Conservation (phyloP, 169 alveolate genomes). For the Babesia caballi region DNA sequence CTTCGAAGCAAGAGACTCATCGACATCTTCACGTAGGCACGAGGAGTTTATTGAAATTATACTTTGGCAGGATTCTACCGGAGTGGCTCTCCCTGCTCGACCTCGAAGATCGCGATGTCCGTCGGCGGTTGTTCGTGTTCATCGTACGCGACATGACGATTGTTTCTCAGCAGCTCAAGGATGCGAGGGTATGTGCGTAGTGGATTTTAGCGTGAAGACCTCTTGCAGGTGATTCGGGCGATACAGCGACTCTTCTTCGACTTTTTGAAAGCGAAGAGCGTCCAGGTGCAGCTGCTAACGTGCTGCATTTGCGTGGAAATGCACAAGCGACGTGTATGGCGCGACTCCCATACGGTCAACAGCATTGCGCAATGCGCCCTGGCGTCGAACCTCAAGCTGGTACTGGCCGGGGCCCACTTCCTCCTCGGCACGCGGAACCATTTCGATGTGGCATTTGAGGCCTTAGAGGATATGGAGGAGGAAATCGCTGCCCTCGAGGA, state of each 20-base stretch:
- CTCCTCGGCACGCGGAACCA: slow-evolving; percentile 50
- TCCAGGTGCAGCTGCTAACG: slow-evolving; percentile 44
- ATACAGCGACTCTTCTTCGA: slow-evolving; percentile 27
- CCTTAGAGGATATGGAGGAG: slow-evolving; percentile 17
- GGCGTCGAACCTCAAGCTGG: slow-evolving; percentile 27
- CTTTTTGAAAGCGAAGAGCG: background rate
- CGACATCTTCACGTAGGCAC: slow-evolving; percentile 40
- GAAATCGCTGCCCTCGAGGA: slow-evolving; percentile 4
- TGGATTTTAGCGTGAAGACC: background rate
- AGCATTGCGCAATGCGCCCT: slow-evolving; percentile 56
- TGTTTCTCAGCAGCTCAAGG: slow-evolving; percentile 6
- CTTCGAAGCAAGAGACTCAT: slow-evolving; percentile 48
- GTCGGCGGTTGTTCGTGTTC: slow-evolving; percentile 36
- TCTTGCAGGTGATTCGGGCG: background rate
- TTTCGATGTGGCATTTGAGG: slow-evolving; percentile 46
- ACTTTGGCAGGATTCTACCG: slow-evolving; percentile 16
- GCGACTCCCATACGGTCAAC: slow-evolving; percentile 59
- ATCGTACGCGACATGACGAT: slow-evolving; percentile 41
- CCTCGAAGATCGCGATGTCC: slow-evolving; percentile 44
- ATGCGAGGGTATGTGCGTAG: background rate
- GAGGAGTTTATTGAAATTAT: background rate
- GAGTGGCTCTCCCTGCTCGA: slow-evolving; percentile 58
- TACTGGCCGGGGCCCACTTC: slow-evolving; percentile 47
- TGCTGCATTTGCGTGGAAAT: slow-evolving; percentile 68
- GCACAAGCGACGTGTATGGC: slow-evolving; percentile 66